phyloP scores from a whole-genome alignment of 257 asterid species.

The Capsicum rhomboideum region DNA sequence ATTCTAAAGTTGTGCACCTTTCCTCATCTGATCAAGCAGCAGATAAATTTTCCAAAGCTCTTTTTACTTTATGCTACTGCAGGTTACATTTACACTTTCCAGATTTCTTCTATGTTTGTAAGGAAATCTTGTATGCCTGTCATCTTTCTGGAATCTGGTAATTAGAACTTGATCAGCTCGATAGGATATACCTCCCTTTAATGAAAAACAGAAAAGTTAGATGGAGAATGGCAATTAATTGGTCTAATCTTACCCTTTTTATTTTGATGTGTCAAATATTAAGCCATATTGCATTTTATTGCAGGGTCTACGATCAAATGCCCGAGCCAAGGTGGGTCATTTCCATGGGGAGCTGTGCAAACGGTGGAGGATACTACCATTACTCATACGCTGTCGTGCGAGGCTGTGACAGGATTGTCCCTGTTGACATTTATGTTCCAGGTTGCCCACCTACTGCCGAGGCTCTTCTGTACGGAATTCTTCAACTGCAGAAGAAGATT shows the following conservation, averaged over 20 bases:
- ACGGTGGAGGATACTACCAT: constrained; percentile 97
- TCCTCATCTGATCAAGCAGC: not conserved
- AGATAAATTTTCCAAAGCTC: not conserved
- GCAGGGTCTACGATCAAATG: constrained; percentile 97
- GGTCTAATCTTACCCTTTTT: not conserved
- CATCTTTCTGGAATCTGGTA: not conserved
- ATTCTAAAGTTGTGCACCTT: not conserved
- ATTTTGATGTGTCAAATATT: not conserved
- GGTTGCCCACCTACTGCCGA: constrained; percentile 98
- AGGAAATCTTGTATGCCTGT: not conserved
- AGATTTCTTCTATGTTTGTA: not conserved
- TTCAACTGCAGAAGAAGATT: constrained; percentile 95
- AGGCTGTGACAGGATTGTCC: constrained; percentile 94
- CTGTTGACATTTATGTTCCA: constrained; percentile 90
- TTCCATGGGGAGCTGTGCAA: constrained; percentile 99
- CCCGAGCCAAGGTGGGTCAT: constrained; percentile 99
- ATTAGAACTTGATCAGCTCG: not conserved
- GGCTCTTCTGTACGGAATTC: constrained; percentile 89
- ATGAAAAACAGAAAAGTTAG: not conserved
- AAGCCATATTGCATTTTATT: not conserved
- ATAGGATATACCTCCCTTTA: not conserved
- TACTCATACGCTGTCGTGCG: constrained; percentile 89
- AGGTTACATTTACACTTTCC: not conserved
- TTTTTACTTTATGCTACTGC: not conserved
- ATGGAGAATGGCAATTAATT: not conserved